Conservation (phyloP, 768 basidiomycete genomes). For the Tephrocybe sp. region DNA sequence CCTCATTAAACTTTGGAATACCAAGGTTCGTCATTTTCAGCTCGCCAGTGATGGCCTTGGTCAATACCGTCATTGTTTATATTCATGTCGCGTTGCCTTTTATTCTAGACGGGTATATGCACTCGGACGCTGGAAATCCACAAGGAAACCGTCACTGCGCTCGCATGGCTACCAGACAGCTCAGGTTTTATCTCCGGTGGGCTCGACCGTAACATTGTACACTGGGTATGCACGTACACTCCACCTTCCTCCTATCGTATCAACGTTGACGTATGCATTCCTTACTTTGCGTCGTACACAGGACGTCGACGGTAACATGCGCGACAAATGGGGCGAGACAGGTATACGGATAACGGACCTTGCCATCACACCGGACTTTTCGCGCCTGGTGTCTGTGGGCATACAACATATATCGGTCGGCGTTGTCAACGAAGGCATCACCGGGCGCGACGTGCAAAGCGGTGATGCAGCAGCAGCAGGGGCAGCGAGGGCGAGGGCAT, state of each 20-base stretch:
- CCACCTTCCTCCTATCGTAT: not conserved
- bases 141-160: slow-evolving; percentile 79
- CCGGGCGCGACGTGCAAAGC: slow-evolving; percentile 15
- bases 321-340: slow-evolving; percentile 66
- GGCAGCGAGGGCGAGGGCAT: slow-evolving; percentile 32
- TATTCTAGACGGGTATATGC: slow-evolving; percentile 73
- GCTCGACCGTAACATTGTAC: slow-evolving; percentile 78
- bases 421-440: slow-evolving; percentile 21
- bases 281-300: slow-evolving; percentile 33
- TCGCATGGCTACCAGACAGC: slow-evolving; percentile 87
- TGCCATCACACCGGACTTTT: slow-evolving; percentile 82
- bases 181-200: slow-evolving; percentile 89
- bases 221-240: slow-evolving; percentile 62
- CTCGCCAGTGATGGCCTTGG: not conserved
- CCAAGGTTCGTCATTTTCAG: slow-evolving; percentile 55
- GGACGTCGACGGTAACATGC: slow-evolving; percentile 74
- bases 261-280: not conserved
- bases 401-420: slow-evolving; percentile 31
- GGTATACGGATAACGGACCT: slow-evolving; percentile 86
- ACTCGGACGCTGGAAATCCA: slow-evolving; percentile 69
- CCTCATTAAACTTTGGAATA: slow-evolving; percentile 86
- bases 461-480: slow-evolving; percentile 20
- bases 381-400: slow-evolving; percentile 83
- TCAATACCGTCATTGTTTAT: slow-evolving; percentile 1
- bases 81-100: slow-evolving; percentile 4